Base-by-base conservation (phyloP, 192 early-diverging fungal genomes). In the Lunasporangiospora selenospora region DNA sequence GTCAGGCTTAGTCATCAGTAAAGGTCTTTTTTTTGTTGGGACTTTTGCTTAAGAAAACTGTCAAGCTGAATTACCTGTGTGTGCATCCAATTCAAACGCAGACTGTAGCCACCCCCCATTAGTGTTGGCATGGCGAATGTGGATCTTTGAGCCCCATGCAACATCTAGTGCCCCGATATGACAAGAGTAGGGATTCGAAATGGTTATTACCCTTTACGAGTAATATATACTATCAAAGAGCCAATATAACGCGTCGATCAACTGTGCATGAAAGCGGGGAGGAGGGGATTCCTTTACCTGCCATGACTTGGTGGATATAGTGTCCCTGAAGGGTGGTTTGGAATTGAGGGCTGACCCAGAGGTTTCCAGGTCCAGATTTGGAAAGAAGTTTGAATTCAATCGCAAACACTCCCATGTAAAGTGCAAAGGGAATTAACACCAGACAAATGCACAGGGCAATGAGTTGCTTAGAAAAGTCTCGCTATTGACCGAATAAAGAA, bases 301-400 rank as follows among this genome's bases (percentile, higher is more conserved):
- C 57, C 57, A 66, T 65, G 15, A 63, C 77, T 33, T 66, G 73
- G 18, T 53, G 8, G 16, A 88, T 58, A 36, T 71, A 60, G 59
- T 83, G 88, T 15, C 91, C 94, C 10, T 75, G 66, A 1, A 98
- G 81, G 26, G 88, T 87, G 45, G 85, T 83, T 64, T 95, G 92
- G 81, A 97, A 96, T 55, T 85, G 83, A 34, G 90, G 82, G 65
- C 85, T 87, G 90, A 97, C 92, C 75, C 94, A 95, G 3, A 80
- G 82, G 75, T 96, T 92, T 16, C 96, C 96, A 21, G 89, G 86
- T 18, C 96, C 96, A 43, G 81, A 83, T 32, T 85, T 79, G 24
- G 78, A 78, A 34, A 98, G 80, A 6, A 94, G 67, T 37, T 65
- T 65, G 78, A 98, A 98, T 69, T 98, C 95, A 45, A 98, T 78